Conservation (phyloP, 352 stramenopile genomes). For the Thraustochytrium striatum region DNA sequence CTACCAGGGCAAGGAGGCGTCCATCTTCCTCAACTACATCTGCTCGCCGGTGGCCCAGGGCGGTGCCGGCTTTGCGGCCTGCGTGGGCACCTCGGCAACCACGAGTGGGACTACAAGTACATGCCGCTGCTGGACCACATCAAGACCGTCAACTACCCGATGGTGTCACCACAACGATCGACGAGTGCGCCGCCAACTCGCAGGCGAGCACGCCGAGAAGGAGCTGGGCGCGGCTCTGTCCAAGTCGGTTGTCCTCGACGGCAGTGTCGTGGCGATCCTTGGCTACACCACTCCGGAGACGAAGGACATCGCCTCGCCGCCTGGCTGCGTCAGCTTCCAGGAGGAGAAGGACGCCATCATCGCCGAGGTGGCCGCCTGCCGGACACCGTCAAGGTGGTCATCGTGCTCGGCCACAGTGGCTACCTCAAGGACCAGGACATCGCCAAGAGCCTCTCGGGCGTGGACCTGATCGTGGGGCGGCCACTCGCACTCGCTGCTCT, state of each 20-base stretch:
- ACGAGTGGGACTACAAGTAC: conserved; percentile 49
- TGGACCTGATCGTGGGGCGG: conserved; percentile 40
- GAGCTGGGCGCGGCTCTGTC: not conserved
- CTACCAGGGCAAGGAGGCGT: conserved; percentile 34
- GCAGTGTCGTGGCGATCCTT: conserved; percentile 7
- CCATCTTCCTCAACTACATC: conserved; percentile 45
- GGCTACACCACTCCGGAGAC: conserved; percentile 43
- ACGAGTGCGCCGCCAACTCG: conserved; percentile 13
- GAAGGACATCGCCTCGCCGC: conserved; percentile 15
- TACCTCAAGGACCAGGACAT: conserved; percentile 29
- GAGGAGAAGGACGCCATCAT: conserved; percentile 19
- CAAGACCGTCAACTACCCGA: not conserved
- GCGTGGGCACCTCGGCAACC: conserved; percentile 36
- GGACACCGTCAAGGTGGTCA: not conserved
- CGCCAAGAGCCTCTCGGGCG: not conserved
- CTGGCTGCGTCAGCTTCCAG: conserved; percentile 1
- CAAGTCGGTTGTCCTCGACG: conserved; percentile 13
- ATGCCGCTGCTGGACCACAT: conserved; percentile 15
- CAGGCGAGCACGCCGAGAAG: not conserved
- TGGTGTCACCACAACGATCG: conserved; percentile 32
- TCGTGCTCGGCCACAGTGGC: conserved; percentile 34
- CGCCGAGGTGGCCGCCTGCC: not conserved
- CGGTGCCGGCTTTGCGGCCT: conserved; percentile 30
- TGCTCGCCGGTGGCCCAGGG: not conserved
- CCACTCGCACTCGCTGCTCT: conserved; percentile 48